phyloP scores from a whole-genome alignment of 73 alveolate genomes.

The Stentor coeruleus region DNA sequence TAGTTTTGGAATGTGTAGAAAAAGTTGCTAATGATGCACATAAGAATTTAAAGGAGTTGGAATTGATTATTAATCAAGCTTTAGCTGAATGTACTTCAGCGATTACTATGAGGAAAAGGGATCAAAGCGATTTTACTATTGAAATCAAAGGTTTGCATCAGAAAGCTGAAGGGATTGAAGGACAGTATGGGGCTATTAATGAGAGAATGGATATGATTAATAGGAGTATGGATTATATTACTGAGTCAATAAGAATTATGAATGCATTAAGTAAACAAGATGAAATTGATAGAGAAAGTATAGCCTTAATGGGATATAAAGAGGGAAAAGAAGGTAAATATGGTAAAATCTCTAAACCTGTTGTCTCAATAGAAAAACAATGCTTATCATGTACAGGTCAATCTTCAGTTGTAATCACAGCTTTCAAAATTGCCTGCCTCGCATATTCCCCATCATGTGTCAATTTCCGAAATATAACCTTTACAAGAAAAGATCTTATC shows the following conservation, averaged over 20 bases:
- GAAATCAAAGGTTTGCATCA: not conserved
- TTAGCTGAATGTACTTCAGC: not conserved
- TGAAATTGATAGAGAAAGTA: slow-evolving; percentile 23
- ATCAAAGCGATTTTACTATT: not conserved
- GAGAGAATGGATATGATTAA: not conserved
- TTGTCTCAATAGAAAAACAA: no score
- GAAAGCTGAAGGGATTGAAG: not conserved
- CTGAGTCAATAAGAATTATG: not conserved
- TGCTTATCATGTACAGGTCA: no score
- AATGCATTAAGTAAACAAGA: not conserved
- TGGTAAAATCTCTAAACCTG: no score
- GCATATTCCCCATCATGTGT: no score
- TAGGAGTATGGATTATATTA: not conserved
- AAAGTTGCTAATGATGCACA: not conserved
- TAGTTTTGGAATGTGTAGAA: not conserved
- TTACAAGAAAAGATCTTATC: no score
- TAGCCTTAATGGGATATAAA: slow-evolving; percentile 13
- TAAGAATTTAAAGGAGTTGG: not conserved
- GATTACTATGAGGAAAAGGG: slow-evolving; percentile 17
- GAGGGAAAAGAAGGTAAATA: no score
- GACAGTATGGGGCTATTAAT: not conserved
- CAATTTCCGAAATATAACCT: no score
- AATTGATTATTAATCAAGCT: not conserved
- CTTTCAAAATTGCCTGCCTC: no score
- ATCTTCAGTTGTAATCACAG: no score